Evolutionary conservation across 2,329 filamentous ascomycete genomes (phyloP).

Genomic region (Pestalotiopsis sp.): DNA sequence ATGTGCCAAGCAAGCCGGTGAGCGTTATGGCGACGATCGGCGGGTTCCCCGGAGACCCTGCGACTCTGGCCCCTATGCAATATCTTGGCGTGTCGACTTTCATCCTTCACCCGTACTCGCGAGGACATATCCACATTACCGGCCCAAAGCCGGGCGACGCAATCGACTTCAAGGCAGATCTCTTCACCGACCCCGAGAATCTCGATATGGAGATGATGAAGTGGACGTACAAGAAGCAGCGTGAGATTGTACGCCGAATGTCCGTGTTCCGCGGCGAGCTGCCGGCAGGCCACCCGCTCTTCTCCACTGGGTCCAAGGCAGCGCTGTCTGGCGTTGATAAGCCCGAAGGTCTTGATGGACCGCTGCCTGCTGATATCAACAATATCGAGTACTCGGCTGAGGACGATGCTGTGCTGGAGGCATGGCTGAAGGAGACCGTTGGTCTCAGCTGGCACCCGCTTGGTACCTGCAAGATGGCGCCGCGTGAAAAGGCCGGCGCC

Average conservation of each 20-base stretch:
- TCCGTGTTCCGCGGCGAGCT: slow-evolving; percentile 52
- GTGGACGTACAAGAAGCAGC: slow-evolving; percentile 68
- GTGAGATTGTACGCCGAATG: slow-evolving; percentile 62
- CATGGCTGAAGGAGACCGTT: slow-evolving; percentile 34
- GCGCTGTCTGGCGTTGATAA: slow-evolving; percentile 15
- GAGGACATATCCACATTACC: slow-evolving; percentile 63
- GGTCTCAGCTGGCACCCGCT: slow-evolving; percentile 40
- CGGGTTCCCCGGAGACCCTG: slow-evolving; percentile 5
- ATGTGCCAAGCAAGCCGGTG: slow-evolving; percentile 42
- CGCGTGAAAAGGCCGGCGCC: slow-evolving; percentile 34
- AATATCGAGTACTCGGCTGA: slow-evolving; percentile 47
- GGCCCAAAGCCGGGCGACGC: slow-evolving; percentile 40
- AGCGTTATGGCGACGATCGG: slow-evolving; percentile 42
- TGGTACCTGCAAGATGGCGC: slow-evolving; percentile 41
- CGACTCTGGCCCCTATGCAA: slow-evolving; percentile 33
- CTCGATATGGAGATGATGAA: slow-evolving; percentile 63
- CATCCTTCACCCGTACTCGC: slow-evolving; percentile 63
- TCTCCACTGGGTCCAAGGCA: slow-evolving; percentile 43
- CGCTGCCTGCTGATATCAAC: slow-evolving; percentile 36
- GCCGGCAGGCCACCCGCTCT: slow-evolving; percentile 44
- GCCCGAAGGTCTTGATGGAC: slow-evolving; percentile 28
- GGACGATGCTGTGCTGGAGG: slow-evolving; percentile 45
- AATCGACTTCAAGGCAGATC: slow-evolving; percentile 59
- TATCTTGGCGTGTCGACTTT: slow-evolving; percentile 57
- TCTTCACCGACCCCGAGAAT: slow-evolving; percentile 52